phyloP scores from a whole-genome alignment of 192 early-diverging fungal genomes.

The Gigaspora rosea region DNA sequence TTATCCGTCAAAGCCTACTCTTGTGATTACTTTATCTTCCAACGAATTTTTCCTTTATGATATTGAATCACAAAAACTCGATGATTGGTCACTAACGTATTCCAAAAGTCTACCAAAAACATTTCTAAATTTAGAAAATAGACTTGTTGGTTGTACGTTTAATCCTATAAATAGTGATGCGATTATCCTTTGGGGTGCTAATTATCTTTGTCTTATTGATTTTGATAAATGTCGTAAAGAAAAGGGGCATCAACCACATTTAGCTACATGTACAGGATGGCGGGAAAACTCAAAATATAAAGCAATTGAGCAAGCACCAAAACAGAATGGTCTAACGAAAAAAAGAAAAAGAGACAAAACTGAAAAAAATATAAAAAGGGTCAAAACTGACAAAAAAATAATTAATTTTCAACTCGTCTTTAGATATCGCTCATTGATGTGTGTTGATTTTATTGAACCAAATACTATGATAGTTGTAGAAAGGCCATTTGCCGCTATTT shows the following conservation, averaged over 20 bases:
- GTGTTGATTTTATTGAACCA: slow-evolving; percentile 67
- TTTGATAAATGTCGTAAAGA: slow-evolving; percentile 59
- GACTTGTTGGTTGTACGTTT: slow-evolving; percentile 72
- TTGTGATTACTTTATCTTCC: slow-evolving; percentile 61
- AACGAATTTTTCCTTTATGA: slow-evolving; percentile 85
- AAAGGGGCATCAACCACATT: slow-evolving; percentile 44
- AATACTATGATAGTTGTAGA: slow-evolving; percentile 87
- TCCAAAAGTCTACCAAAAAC: slow-evolving; percentile 66
- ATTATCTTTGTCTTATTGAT: slow-evolving; percentile 76
- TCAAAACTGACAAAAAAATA: slow-evolving; percentile 35
- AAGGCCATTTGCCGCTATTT: slow-evolving; percentile 79
- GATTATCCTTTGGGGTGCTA: slow-evolving; percentile 69
- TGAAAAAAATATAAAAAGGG: too few relatives aligned
- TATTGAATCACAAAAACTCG: slow-evolving; percentile 62
- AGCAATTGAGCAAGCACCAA: slow-evolving; percentile 29
- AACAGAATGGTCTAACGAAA: slow-evolving; percentile 35
- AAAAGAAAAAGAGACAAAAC: slow-evolving; percentile 41
- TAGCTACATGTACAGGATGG: slow-evolving; percentile 45
- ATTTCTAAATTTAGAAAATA: slow-evolving; percentile 66
- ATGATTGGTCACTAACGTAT: slow-evolving; percentile 81
- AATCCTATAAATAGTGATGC: slow-evolving; percentile 59
- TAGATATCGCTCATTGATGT: slow-evolving; percentile 86
- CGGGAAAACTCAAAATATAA: slow-evolving; percentile 40
- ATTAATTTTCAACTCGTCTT: slow-evolving; percentile 69
- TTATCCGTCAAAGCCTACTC: slow-evolving; percentile 53